Conservation (phyloP, 2,329 filamentous ascomycete genomes). For the Cladosporium sp. region DNA sequence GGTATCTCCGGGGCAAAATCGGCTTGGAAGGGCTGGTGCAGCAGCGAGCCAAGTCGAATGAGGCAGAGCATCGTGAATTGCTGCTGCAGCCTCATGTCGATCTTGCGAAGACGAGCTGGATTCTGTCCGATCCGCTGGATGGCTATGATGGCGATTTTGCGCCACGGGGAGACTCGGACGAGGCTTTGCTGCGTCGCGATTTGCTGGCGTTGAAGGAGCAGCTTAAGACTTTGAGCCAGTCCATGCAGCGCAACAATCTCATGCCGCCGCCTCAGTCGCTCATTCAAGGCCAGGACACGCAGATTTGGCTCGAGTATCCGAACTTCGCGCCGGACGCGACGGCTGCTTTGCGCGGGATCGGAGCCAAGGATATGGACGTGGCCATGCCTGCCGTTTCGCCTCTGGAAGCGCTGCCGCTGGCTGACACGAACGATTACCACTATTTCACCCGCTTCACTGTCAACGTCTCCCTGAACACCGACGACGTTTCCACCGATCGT, state of each 20-base stretch:
- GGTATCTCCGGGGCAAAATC: constrained; percentile 79
- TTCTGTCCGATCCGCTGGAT: constrained; percentile 46
- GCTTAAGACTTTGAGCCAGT: constrained; percentile 69
- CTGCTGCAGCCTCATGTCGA: constrained; percentile 77
- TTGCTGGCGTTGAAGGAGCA: constrained; percentile 19
- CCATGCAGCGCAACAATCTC: constrained; percentile 80
- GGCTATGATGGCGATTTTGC: constrained; percentile 16
- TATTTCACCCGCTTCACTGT: constrained; percentile 80
- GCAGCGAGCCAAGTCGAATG: constrained; percentile 39
- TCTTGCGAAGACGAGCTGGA: constrained; percentile 81
- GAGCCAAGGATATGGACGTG: constrained; percentile 7
- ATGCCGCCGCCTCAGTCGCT: constrained; percentile 62
- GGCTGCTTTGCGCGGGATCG: constrained; percentile 62
- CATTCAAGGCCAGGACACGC: constrained; percentile 75
- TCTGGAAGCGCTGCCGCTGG: constrained; percentile 67
- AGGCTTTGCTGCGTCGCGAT: constrained; percentile 12
- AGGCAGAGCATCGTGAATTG: constrained; percentile 47
- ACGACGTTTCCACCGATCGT: constrained; percentile 63
- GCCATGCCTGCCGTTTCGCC: constrained; percentile 46
- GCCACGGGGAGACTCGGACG: background rate
- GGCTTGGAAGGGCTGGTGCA: constrained; percentile 68
- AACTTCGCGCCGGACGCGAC: constrained; percentile 66
- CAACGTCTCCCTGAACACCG: constrained; percentile 69
- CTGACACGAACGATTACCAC: constrained; percentile 61
- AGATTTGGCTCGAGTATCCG: constrained; percentile 78